A percentile compares a stretch with the other conserved stretches of the same genome.
Conservation (phyloP, 257 asterid genomes). For the Primulina eburnea region DNA sequence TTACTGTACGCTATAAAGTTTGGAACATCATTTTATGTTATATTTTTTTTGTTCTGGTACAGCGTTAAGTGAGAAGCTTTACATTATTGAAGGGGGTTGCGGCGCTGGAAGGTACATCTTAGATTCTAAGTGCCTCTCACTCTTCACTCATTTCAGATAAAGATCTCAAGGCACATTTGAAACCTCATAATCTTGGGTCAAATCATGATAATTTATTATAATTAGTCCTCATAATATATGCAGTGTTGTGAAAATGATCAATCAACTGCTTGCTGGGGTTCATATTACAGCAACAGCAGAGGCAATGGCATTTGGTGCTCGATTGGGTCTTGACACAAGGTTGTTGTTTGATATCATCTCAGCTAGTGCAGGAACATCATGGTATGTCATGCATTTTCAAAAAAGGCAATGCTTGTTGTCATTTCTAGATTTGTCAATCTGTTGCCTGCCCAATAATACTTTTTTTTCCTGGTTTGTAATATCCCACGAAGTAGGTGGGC, state of each 20-base stretch:
- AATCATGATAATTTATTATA: not conserved
- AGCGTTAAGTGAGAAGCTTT: constrained; percentile 95
- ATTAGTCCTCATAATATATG: constrained; percentile 5
- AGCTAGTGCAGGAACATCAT: constrained; percentile 80
- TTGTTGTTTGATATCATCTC: constrained; percentile 72
- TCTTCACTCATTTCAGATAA: not conserved
- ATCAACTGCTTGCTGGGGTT: constrained; percentile 99
- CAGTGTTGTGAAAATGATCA: constrained; percentile 95
- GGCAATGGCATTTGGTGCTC: constrained; percentile 94
- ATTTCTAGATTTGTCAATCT: constrained; percentile 18
- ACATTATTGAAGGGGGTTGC: constrained; percentile 86
- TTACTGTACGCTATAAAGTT: constrained; percentile 18
- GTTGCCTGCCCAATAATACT: not conserved
- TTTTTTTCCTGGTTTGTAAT: not conserved
- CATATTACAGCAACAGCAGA: constrained; percentile 98
- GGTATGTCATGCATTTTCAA: constrained; percentile 47
- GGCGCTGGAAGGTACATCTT: constrained; percentile 88
- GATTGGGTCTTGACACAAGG: constrained; percentile 78
- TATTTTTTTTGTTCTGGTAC: constrained; percentile 32
- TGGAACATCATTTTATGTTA: constrained; percentile 10
- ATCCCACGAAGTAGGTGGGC: not conserved
- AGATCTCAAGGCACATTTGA: not conserved
- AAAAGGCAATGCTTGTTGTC: constrained; percentile 16
- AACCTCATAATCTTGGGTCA: constrained; percentile 3
- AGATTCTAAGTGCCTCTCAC: constrained; percentile 5